Conservation (phyloP, 805 yeast genomes). For the Monosporozyma aerobia region DNA sequence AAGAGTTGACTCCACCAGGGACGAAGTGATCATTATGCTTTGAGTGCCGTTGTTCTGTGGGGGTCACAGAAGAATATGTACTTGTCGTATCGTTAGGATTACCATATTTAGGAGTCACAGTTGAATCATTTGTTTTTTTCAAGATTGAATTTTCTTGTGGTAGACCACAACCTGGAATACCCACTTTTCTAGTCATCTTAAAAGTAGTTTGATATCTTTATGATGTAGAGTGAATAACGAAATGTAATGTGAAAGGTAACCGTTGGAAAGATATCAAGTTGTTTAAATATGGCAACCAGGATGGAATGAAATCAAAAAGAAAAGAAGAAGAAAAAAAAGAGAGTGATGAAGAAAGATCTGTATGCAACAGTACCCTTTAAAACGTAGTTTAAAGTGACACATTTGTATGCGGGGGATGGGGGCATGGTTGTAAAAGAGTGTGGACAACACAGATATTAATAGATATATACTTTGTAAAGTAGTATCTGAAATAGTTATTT, state of each 20-base stretch:
- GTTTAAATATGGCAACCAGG: neutral
- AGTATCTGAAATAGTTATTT: too few relatives aligned
- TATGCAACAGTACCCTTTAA: neutral
- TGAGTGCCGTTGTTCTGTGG: too few relatives aligned
- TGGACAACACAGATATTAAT: too few relatives aligned
- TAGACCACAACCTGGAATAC: conserved; percentile 12
- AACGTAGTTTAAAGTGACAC: neutral
- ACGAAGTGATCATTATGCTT: neutral
- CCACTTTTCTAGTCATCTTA: neutral
- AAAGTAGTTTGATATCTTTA: conserved; percentile 1
- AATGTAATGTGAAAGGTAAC: neutral
- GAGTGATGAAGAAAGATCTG: neutral
- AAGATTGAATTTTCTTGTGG: neutral
- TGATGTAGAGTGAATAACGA: too few relatives aligned
- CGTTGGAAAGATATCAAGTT: neutral
- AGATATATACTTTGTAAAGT: too few relatives aligned
- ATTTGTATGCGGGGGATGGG: too few relatives aligned
- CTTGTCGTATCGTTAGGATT: neutral
- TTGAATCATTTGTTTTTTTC: too few relatives aligned
- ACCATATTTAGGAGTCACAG: neutral
- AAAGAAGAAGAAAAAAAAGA: neutral
- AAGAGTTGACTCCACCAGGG: neutral
- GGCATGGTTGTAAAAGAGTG: too few relatives aligned
- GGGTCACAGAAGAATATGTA: neutral
- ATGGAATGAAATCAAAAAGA: too few relatives aligned